Evolutionary conservation across 805 yeast species (phyloP).

Genomic region (Kazachstania bromeliacearum): DNA sequence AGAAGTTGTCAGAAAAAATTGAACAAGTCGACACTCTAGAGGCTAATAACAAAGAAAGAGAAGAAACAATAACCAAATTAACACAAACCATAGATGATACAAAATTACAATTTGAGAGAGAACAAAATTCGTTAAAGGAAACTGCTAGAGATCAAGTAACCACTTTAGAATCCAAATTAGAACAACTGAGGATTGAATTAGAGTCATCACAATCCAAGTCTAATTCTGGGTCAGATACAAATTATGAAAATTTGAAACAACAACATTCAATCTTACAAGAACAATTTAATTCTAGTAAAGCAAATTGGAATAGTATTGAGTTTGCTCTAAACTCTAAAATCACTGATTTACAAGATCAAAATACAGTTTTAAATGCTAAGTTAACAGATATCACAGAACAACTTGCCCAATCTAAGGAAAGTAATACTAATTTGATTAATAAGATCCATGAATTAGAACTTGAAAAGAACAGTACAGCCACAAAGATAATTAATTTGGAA

Average conservation of each 20-base stretch:
- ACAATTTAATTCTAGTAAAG: conserved; percentile 67
- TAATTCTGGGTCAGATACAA: conserved; percentile 8
- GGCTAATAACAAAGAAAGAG: conserved; percentile 12
- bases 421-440: not conserved
- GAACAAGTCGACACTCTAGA: conserved; percentile 11
- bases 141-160: conserved; percentile 39
- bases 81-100: not conserved
- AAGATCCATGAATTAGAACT: conserved; percentile 5
- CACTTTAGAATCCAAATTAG: conserved; percentile 61
- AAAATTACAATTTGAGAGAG: conserved; percentile 15
- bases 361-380: not conserved
- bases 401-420: not conserved
- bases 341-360: conserved; percentile 4
- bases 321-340: conserved; percentile 46
- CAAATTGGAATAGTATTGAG: conserved; percentile 78
- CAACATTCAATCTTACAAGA: conserved; percentile 42
- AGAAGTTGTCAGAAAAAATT: no score
- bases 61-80: conserved; percentile 6
- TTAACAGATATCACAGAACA: conserved; percentile 1
- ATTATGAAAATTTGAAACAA: not conserved
- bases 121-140: conserved; percentile 20
- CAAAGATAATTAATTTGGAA: conserved; percentile 19
- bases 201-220: conserved; percentile 33
- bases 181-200: conserved; percentile 50
- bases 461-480: not conserved